Conservation (phyloP, 139 green algal genomes). For the Diplosphaera chodatii region DNA sequence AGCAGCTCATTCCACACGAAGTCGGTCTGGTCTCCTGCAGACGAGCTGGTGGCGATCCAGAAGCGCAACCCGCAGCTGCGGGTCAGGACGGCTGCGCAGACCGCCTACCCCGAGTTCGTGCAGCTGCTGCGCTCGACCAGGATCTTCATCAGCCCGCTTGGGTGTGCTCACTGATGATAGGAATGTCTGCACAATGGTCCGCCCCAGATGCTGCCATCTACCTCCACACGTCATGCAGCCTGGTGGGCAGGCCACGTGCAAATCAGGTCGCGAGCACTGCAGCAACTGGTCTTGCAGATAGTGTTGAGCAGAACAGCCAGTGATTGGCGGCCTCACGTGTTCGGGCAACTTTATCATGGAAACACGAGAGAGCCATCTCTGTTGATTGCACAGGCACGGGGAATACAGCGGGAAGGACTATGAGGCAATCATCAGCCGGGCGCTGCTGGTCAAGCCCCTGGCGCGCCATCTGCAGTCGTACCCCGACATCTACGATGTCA, state of each 20-base stretch:
- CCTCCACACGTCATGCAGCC: no score
- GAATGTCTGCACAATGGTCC: no score
- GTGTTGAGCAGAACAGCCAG: no score
- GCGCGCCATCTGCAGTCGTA: constrained; percentile 1
- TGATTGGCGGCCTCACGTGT: no score
- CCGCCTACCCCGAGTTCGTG: not conserved
- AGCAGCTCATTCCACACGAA: no score
- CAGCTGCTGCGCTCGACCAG: not conserved
- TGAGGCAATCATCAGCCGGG: not conserved
- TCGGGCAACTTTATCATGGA: no score
- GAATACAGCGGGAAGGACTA: constrained; percentile 9
- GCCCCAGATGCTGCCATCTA: no score
- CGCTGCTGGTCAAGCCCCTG: constrained; percentile 7
- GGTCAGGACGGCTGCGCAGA: not conserved
- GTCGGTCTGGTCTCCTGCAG: not conserved
- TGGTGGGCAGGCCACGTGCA: no score
- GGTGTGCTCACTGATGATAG: no score
- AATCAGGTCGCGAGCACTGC: no score
- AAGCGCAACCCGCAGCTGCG: not conserved
- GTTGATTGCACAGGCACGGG: not conserved
- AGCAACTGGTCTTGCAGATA: no score
- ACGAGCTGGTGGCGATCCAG: not conserved
- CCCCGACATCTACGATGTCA: constrained; percentile 5
- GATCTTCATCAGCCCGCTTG: constrained; percentile 5
- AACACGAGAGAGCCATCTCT: no score